Base-by-base conservation (phyloP, 768 basidiomycete species). In the Sporobolomyces pararoseus region DNA sequence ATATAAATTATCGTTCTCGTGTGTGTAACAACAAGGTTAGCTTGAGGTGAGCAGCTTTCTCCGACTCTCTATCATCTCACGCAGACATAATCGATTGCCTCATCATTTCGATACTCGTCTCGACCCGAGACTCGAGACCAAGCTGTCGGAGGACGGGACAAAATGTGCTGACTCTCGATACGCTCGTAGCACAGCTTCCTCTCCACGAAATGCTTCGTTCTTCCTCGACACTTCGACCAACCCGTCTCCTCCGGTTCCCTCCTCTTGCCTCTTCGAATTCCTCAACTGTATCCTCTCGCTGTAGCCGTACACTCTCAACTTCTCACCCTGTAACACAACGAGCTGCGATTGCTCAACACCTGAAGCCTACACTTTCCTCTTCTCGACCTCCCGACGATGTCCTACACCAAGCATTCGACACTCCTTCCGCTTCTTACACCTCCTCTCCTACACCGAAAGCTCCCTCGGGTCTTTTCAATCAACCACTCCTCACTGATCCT, bases 391-490 rank as follows among this genome's bases (percentile, higher is more conserved):
- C 42, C 42, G 70, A 71, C 65, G 23, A 34, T 7, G 29, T 51
- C 31, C 62, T 71, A 7, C 70, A 60, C 46, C 61, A 71, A 47
- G 65, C 65, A 7, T 71, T 71, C 62, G 65, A 71, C 65, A 53
- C 51, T 27, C 70, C 65, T 23, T 37, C 70, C 0, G 32, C 52
- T 21, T 32, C 63, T 14, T 67, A 37, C 66, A 29, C 65, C 19
- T 23, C 72, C 10, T 55, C 65, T 1, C 62, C 61, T 2, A 52
- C 58, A 0, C 31, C 62, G 27, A 29, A 25, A 21, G 14, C 54
- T 0, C 29, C 64, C 1, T 27, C 89, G 2, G 96, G 96, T 29
- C 84, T 98, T 42, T 98, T 99, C 79, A 86, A 86, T 21, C 90
- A 96, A 73, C 83, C 86, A 0, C 82, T 85, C 23, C 84, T 99